Evolutionary conservation across 1,139 yeast species (phyloP), one percentile per base, ranked within the genome.

Genomic region (Kodamaea anthophila): DNA sequence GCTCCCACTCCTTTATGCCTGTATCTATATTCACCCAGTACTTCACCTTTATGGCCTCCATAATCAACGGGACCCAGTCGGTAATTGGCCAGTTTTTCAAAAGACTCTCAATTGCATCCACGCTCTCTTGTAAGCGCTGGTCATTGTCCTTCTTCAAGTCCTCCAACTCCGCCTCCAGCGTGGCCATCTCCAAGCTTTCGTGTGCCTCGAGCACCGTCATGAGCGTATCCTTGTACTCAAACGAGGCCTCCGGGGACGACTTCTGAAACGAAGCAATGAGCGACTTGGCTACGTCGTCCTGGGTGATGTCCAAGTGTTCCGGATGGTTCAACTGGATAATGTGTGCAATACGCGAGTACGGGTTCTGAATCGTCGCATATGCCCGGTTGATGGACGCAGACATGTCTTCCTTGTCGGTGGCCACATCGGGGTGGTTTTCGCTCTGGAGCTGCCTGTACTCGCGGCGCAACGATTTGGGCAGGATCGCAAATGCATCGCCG

Each of bases 11-110:
- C 42, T 73, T 74, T 26, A 87, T 70, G 4, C 85, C 88, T 28
- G 70, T 70, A 30, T 74, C 75, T 24, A 88, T 76, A 48, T 84
- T 87, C 28, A 69, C 70, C 94, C 96, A 88, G 50, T 87, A 91
- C 49, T 84, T 84, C 39, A 91, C 58, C 40, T 73, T 70, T 16
- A 86, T 74, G 1, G 94, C 81, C 37, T 77, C 77, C 36, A 70
- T 56, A 36, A 81, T 74, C 15, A 93, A 80, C 1, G 51, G 48
- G 13, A 74, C 70, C 65, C 78, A 70, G 32, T 75, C 62, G 3
- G 35, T 37, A 2, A 52, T 37, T 13, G 70, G 74, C 33, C 39
- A 23, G 3, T 67, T 47, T 2, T 49, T 43, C 15, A 65, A 37
- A n/a, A 59, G 37, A 9, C 36, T 15, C 9, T 61, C 58, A 18